A percentile compares a stretch with the other conserved stretches of the same genome.
These are phyloP conservation scores for Linderniella brevidens DNA, from an alignment of 257 asterid genomes.

Conservation along the genomic window DNA sequence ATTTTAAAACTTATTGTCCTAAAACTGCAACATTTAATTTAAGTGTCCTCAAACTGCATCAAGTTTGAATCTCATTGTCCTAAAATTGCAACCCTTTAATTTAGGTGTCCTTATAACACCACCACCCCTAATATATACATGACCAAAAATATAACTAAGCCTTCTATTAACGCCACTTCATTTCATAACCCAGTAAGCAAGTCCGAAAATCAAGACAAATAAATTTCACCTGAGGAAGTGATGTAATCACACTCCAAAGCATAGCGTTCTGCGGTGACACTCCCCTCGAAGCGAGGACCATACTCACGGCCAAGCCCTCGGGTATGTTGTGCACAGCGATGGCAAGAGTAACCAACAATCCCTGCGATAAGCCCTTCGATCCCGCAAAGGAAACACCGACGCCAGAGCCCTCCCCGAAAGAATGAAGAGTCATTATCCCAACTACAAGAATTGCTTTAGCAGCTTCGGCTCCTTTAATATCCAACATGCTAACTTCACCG, in stretches of 20 bases:
- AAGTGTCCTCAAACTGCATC: too few relatives aligned
- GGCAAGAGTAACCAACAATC: conserved; percentile 84
- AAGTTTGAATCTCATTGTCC: too few relatives aligned
- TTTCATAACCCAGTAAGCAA: too few relatives aligned
- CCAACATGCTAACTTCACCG: conserved; percentile 98
- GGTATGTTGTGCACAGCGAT: conserved; percentile 99
- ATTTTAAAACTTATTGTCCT: too few relatives aligned
- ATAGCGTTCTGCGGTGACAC: conserved; percentile 95
- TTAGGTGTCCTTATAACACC: too few relatives aligned
- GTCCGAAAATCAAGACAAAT: too few relatives aligned
- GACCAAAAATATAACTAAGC: too few relatives aligned
- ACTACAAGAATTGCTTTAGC: conserved; percentile 84
- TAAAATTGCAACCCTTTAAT: too few relatives aligned
- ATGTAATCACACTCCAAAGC: conserved; percentile 92
- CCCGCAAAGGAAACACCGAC: conserved; percentile 99
- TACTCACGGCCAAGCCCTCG: conserved; percentile 97
- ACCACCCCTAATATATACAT: too few relatives aligned
- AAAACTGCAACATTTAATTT: too few relatives aligned
- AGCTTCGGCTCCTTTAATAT: conserved; percentile 98
- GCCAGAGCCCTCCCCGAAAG: conserved; percentile 98
- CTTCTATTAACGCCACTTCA: neutral
- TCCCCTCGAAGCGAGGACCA: conserved; percentile 96
- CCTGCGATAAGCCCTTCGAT: conserved; percentile 88
- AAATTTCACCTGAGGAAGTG: conserved; percentile 98
- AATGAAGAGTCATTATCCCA: conserved; percentile 98